Base-by-base conservation (phyloP, 2,329 filamentous ascomycete genomes). In the Pseudogymnoascus sp. region DNA sequence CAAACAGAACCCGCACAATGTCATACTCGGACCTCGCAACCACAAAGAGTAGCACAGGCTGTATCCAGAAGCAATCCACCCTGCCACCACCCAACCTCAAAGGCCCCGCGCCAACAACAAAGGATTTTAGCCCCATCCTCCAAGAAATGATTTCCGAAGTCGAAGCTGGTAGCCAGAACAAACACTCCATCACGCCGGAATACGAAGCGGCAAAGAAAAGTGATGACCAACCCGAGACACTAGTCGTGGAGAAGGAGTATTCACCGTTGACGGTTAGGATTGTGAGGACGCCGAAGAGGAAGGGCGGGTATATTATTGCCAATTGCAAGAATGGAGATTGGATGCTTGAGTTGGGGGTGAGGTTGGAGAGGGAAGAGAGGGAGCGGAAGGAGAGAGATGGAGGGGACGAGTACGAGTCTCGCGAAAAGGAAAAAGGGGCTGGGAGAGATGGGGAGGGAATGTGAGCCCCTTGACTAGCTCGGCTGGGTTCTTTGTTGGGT, bases 341-440 rank as follows among this genome's bases (percentile, higher is more conserved):
- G 28, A 54, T 54, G 28, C 47, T 33, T 54, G 28, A 54, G 28
- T 20, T 54, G 47, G 47, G 47, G 28, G n/a, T 54, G 47, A 54
- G 47, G 28, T 54, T 54, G 9, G 47, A 54, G n/a, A 54, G 16
- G 47, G 47, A 54, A 22, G 47, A 54, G 28, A 54, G 16, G 3
- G 47, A 18, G 28, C 4, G 16, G 7, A 33, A 7, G 16, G 16
- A 18, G n/a, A 54, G 28, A 16, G 47, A 7, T 14, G 28, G 33
- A 3, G 6, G 20, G 20, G 39, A 6, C 14, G 39, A 3, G 9
- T 38, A n/a, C 18, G 36, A 16, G 6, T 9, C 6, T 5, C 9
- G 9, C 2, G 12, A 6, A 20, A 20, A 12, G 8, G 38, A 11
- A 12, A 14, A 14, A 11, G 12, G 8, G 9, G 14, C 2, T 11